Percentiles rank a stretch among this genome's conserved stretches.
Evolutionary conservation across 2,329 filamentous ascomycete species (phyloP).

Genomic region (Neospermospora avenae): DNA sequence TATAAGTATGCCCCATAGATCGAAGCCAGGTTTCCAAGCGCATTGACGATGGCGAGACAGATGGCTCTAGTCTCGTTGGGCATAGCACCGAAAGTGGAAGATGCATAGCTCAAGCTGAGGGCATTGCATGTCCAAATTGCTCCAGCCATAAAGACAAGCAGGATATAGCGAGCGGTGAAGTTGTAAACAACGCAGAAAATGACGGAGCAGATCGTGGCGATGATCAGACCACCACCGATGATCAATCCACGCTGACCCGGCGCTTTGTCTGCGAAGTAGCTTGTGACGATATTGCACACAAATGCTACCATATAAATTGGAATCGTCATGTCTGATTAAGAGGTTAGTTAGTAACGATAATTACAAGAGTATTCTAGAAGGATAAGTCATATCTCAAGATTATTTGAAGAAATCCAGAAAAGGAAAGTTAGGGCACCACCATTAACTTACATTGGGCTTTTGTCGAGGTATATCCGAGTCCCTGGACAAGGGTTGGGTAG

Average conservation of each 20-base stretch:
- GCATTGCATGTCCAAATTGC: no score
- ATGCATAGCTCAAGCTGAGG: no score
- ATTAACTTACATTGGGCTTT: slow-evolving; percentile 55
- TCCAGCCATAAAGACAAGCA: not conserved
- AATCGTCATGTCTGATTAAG: not conserved
- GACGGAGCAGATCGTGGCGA: not conserved
- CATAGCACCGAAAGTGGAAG: no score
- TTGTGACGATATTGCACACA: not conserved
- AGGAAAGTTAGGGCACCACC: no score
- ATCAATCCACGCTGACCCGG: not conserved
- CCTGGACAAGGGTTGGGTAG: slow-evolving; percentile 61
- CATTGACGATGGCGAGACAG: no score
- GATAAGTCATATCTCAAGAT: no score
- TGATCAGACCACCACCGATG: not conserved
- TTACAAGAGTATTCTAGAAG: no score
- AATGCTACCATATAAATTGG: not conserved
- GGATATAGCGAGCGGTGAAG: not conserved
- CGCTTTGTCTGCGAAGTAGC: not conserved
- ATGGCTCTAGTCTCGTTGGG: no score
- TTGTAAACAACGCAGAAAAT: not conserved
- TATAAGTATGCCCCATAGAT: no score
- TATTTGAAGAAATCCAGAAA: no score
- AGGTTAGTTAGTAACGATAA: no score
- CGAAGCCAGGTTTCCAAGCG: no score
- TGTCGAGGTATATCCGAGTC: slow-evolving; percentile 54